A percentile compares a stretch with the other conserved stretches of the same genome.
Evolutionary conservation across 2,329 filamentous ascomycete genomes (phyloP).

Genomic region (Sclerotiophoma versabilis): DNA sequence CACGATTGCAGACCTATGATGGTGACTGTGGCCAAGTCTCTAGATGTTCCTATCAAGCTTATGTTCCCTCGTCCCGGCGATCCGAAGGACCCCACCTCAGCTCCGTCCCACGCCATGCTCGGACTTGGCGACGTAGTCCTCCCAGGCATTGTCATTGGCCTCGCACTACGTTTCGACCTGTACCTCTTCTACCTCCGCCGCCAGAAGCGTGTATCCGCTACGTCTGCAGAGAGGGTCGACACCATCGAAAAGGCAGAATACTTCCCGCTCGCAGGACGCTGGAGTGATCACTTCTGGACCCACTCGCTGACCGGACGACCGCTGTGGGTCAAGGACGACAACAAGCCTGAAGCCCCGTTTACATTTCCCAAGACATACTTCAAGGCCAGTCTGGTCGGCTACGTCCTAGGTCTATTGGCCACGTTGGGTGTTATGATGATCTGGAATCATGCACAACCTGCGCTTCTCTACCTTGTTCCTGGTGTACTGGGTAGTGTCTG

Average conservation of each 20-base stretch:
- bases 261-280: constrained; percentile 67
- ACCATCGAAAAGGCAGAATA: constrained; percentile 51
- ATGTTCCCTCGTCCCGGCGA: constrained; percentile 74
- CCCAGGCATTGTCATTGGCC: constrained; percentile 86
- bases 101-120: constrained; percentile 71
- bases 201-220: constrained; percentile 51
- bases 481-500: constrained; percentile 79
- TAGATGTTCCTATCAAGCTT: constrained; percentile 94
- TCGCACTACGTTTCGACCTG: constrained; percentile 90
- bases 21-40: constrained; percentile 83
- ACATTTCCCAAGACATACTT: constrained; percentile 88
- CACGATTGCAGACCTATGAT: constrained; percentile 69
- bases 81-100: constrained; percentile 52
- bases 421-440: constrained; percentile 80
- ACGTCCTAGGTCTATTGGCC: constrained; percentile 76
- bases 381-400: constrained; percentile 76
- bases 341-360: constrained; percentile 37
- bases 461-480: constrained; percentile 90
- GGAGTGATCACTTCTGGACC: constrained; percentile 87
- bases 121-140: constrained; percentile 94
- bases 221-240: constrained; percentile 18
- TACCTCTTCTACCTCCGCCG: constrained; percentile 81
- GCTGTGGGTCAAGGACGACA: constrained; percentile 25
- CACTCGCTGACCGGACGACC: constrained; percentile 43
- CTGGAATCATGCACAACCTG: constrained; percentile 84